Evolutionary conservation across 148 eudicot genomes (phyloP).

Genomic region (Dianthus caryophyllus): DNA sequence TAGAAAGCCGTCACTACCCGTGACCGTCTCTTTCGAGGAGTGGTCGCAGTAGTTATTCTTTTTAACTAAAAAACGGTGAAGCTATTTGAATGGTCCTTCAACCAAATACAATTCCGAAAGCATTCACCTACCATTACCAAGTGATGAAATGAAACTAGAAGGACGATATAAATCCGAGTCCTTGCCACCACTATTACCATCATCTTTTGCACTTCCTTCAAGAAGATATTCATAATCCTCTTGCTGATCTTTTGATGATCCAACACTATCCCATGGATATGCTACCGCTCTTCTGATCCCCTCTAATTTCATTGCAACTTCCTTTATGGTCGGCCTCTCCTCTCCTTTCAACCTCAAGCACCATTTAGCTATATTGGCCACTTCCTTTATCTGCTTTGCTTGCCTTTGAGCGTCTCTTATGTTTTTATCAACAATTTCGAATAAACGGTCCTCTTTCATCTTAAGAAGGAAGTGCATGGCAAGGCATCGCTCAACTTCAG

Average conservation of each 20-base stretch:
- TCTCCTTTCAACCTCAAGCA: slow-evolving; percentile 22
- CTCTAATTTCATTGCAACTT: slow-evolving; percentile 20
- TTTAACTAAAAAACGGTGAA: too few relatives aligned
- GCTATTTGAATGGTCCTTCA: too few relatives aligned
- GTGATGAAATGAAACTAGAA: background rate
- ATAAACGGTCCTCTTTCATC: slow-evolving; percentile 13
- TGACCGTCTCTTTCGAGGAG: too few relatives aligned
- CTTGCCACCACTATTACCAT: background rate
- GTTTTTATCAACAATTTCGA: slow-evolving; percentile 17
- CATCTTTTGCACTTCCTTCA: background rate
- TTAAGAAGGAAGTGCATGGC: slow-evolving; percentile 17
- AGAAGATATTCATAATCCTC: slow-evolving; percentile 4
- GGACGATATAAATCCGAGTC: slow-evolving; percentile 5
- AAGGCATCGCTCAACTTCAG: slow-evolving; percentile 16
- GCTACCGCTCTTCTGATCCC: slow-evolving; percentile 10
- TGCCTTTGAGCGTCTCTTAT: background rate
- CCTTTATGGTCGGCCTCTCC: slow-evolving; percentile 26
- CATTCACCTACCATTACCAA: slow-evolving; percentile 1
- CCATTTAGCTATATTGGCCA: slow-evolving; percentile 18
- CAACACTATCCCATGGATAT: slow-evolving; percentile 12
- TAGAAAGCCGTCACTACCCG: too few relatives aligned
- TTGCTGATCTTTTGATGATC: background rate
- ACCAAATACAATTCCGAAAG: too few relatives aligned
- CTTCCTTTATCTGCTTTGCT: slow-evolving; percentile 1
- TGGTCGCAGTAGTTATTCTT: too few relatives aligned